Base-by-base conservation (phyloP, 2,329 filamentous ascomycete species). In the Pseudopithomyces maydicus region DNA sequence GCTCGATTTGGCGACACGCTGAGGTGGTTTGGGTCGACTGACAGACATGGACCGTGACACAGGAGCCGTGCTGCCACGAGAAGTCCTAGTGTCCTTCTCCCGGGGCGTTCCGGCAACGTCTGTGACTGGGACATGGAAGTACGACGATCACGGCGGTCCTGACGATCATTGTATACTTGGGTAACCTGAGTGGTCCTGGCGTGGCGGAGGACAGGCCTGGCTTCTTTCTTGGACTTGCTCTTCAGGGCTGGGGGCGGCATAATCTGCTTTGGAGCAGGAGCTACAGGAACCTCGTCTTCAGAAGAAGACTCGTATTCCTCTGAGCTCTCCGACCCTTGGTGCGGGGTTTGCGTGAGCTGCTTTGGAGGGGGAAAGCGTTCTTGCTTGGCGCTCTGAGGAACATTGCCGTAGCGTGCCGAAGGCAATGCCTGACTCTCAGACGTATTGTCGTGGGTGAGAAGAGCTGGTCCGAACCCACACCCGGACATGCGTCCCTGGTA, bases 21-120 rank as follows among this genome's bases (percentile, higher is more conserved):
- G 74, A 17, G 72, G 73, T 69, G 75, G 2, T 70, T 64, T 20
- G 8, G 75, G 75, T 36, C 73, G 72, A 45, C 68, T 71, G 29
- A 63, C 35, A 0, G 71, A 73, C 3, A 56, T 23, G 0, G 68
- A 62, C 12, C 59, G 70, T 10, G 55, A 63, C 54, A 55, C 57
- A 57, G 58, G 69, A 63, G 50, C 59, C 23, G 67, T 61, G 33
- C 50, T 59, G 12, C 54, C 48, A 39, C 60, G 61, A 20, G 63
- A 52, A 3, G 57, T 14, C 22, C 63, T 60, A 35, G 62, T 56
- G 17, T 70, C 61, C 17, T 60, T 57, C 33, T 64, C 63, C 33
- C 62, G 12, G 53, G 51, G 22, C 60, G 65, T 32, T 62, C 58
- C 17, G 59, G 58, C 32, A 63, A 57, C 7, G 48, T 52, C 32